Evolutionary conservation across 192 early-diverging fungal genomes (phyloP).

Genomic region (Rhizoclosmatium sp.): DNA sequence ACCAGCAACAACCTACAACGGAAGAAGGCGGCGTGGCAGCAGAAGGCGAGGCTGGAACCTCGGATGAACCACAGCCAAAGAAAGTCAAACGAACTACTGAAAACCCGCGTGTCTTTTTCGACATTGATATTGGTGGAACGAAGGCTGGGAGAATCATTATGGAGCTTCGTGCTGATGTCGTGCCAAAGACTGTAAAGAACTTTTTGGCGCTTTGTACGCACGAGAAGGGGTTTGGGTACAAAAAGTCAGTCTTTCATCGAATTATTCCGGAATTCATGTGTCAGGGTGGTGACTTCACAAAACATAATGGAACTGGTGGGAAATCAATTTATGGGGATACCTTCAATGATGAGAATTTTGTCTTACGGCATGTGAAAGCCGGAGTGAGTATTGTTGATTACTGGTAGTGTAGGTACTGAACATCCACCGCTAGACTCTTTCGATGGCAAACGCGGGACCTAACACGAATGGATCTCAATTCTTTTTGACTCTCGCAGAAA

Average conservation of each 20-base stretch:
- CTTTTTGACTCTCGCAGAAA: slow-evolving; percentile 86
- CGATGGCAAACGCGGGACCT: slow-evolving; percentile 92
- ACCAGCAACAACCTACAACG: slow-evolving; percentile 24
- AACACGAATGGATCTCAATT: slow-evolving; percentile 92
- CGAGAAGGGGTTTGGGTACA: slow-evolving; percentile 85
- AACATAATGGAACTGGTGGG: slow-evolving; percentile 86
- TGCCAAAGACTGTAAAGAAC: slow-evolving; percentile 85
- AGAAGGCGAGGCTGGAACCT: slow-evolving; percentile 1
- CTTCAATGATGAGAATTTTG: slow-evolving; percentile 76
- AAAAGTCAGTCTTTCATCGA: slow-evolving; percentile 81
- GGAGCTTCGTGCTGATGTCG: slow-evolving; percentile 61
- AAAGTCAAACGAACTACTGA: slow-evolving; percentile 29
- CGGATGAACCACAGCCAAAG: slow-evolving; percentile 33
- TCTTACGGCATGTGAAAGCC: slow-evolving; percentile 56
- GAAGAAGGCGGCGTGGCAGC: slow-evolving; percentile 31
- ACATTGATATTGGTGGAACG: slow-evolving; percentile 62
- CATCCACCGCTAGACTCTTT: slow-evolving; percentile 60
- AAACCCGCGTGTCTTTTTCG: slow-evolving; percentile 67
- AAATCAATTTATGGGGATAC: slow-evolving; percentile 87
- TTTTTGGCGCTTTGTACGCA: slow-evolving; percentile 94
- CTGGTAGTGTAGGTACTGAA: not conserved
- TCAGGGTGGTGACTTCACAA: slow-evolving; percentile 88
- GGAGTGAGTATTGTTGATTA: slow-evolving; percentile 43
- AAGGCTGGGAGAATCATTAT: slow-evolving; percentile 63
- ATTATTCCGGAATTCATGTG: slow-evolving; percentile 75